Percentiles rank a stretch among this genome's conserved stretches.
phyloP scores from a whole-genome alignment of 768 basidiomycete genomes.

The Agaricus sinodeliciosus region DNA sequence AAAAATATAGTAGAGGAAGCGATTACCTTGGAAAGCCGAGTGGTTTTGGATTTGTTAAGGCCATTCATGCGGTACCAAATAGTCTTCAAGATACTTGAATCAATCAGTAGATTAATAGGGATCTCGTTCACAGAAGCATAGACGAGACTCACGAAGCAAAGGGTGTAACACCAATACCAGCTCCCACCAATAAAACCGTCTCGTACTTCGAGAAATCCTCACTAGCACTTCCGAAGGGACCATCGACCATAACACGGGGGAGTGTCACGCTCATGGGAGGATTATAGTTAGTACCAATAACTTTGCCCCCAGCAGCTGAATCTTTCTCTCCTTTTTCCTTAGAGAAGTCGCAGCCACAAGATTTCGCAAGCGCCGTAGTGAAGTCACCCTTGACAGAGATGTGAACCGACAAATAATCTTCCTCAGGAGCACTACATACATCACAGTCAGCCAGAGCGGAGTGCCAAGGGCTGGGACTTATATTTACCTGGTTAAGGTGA shows the following conservation, averaged over 20 bases:
- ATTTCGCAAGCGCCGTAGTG: conserved; percentile 72
- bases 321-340: conserved; percentile 46
- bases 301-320: conserved; percentile 43
- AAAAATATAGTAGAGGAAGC: neutral
- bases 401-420: conserved; percentile 92
- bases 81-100: conserved; percentile 70
- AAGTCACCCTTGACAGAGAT: conserved; percentile 92
- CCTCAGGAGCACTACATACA: conserved; percentile 72
- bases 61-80: conserved; percentile 98
- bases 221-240: conserved; percentile 88
- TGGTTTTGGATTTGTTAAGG: conserved; percentile 65
- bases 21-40: conserved; percentile 74
- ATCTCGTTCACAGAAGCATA: neutral
- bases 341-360: conserved; percentile 76
- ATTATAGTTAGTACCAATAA: conserved; percentile 50
- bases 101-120: neutral
- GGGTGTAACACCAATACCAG: conserved; percentile 95
- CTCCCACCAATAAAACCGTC: conserved; percentile 83
- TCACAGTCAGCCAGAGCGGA: neutral
- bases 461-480: neutral
- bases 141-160: conserved; percentile 75
- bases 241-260: conserved; percentile 93
- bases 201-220: conserved; percentile 92
- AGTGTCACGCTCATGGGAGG: conserved; percentile 66
- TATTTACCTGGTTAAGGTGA: conserved; percentile 79